These are phyloP conservation scores for Fusarium veterinarium DNA, from an alignment of 2,329 filamentous ascomycete species.

Conservation along the genomic window DNA sequence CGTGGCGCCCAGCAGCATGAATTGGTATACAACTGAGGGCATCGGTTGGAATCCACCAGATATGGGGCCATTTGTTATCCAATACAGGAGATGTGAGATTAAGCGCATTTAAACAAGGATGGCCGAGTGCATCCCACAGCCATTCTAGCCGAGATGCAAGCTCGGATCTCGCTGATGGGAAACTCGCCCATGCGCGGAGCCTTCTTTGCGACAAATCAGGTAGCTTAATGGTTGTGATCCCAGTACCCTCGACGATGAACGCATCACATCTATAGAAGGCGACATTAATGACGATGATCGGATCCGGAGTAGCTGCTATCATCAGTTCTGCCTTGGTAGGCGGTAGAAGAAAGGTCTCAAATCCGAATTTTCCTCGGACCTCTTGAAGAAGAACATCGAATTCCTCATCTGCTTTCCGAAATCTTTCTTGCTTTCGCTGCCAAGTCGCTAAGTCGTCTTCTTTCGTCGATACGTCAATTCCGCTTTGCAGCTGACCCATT, in stretches of 20 bases:
- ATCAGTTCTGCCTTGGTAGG: background rate
- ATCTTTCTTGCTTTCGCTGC: background rate
- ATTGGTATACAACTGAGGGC: background rate
- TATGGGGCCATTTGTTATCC: background rate
- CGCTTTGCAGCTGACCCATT: background rate
- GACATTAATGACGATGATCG: background rate
- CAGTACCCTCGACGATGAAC: background rate
- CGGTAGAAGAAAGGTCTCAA: background rate
- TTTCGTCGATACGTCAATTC: fast-evolving
- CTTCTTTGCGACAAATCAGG: background rate
- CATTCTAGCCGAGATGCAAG: background rate
- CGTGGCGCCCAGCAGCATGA: background rate
- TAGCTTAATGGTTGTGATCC: background rate
- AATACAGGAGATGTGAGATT: background rate
- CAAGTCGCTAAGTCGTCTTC: fast-evolving
- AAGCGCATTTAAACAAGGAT: fast-evolving
- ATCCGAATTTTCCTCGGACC: background rate
- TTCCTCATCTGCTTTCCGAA: background rate
- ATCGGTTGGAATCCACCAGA: background rate
- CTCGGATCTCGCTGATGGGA: background rate
- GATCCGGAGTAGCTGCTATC: background rate
- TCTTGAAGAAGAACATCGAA: fast-evolving
- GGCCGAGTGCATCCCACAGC: background rate
- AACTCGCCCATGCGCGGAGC: background rate
- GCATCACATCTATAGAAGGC: background rate